Percentiles rank a stretch among this genome's conserved stretches.
Conservation (phyloP, 2,329 filamentous ascomycete genomes). For the Phialophora expanda region DNA sequence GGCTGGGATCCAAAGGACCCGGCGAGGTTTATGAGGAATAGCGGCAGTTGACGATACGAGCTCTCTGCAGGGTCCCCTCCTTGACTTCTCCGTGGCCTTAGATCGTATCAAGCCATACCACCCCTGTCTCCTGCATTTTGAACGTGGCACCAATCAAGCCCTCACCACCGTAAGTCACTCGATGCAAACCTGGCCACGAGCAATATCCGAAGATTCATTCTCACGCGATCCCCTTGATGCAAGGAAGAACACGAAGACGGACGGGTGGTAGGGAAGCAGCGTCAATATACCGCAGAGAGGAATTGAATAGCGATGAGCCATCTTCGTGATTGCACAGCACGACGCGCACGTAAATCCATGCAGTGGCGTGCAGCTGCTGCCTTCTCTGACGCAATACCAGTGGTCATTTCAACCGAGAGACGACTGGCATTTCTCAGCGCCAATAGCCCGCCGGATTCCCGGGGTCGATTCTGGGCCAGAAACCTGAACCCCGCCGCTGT, state of each 20-base stretch:
- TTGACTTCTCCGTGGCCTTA: background rate
- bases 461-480: background rate
- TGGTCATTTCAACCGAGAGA: background rate
- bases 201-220: background rate
- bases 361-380: too few relatives aligned
- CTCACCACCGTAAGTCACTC: background rate
- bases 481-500: too few relatives aligned
- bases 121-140: background rate
- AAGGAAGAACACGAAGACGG: background rate
- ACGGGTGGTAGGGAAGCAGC: background rate
- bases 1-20: background rate
- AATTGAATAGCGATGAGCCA: background rate
- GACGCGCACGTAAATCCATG: background rate
- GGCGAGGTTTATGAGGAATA: background rate
- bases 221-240: background rate
- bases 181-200: background rate
- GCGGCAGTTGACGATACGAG: background rate
- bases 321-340: background rate
- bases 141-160: background rate
- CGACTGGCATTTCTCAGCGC: background rate
- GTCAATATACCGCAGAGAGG: background rate
- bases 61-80: background rate
- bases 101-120: background rate
- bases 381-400: background rate
- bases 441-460: background rate